Conservation (phyloP, 352 stramenopile genomes). For the Pilasporangium apinafurcum region DNA sequence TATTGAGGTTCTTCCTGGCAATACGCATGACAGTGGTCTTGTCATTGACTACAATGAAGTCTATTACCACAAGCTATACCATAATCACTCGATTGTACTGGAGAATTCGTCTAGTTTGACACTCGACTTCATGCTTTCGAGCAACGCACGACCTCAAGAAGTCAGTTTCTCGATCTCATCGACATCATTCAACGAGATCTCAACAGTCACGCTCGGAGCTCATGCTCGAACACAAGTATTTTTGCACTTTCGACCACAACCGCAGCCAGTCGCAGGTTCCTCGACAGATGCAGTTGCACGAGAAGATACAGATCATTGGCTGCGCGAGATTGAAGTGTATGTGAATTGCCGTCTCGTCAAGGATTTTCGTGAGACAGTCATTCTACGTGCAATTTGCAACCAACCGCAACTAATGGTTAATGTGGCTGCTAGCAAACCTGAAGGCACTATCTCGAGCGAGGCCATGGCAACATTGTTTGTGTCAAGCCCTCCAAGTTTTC, state of each 20-base stretch:
- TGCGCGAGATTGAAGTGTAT: conserved; percentile 84
- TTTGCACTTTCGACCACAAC: conserved; percentile 78
- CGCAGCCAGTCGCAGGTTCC: conserved; percentile 13
- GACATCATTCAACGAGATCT: conserved; percentile 80
- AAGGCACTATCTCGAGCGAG: conserved; percentile 19
- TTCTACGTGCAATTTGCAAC: conserved; percentile 71
- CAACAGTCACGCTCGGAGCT: conserved; percentile 62
- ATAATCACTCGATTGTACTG: conserved; percentile 87
- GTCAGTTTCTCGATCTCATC: conserved; percentile 79
- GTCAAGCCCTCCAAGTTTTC: conserved; percentile 62
- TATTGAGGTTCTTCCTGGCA: conserved; percentile 24
- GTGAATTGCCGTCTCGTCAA: conserved; percentile 85
- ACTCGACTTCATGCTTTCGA: conserved; percentile 84
- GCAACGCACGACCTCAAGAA: conserved; percentile 70
- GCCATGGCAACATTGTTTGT: conserved; percentile 16
- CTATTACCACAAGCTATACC: conserved; percentile 86
- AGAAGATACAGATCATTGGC: conserved; percentile 45
- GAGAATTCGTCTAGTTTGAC: conserved; percentile 82
- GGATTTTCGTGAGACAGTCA: conserved; percentile 82
- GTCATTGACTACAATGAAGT: conserved; percentile 84
- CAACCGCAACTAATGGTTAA: conserved; percentile 71
- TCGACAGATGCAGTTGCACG: conserved; percentile 3
- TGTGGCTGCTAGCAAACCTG: conserved; percentile 38
- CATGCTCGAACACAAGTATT: conserved; percentile 79
- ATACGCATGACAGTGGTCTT: conserved; percentile 14